Evolutionary conservation across 768 basidiomycete species (phyloP), one percentile per base, ranked within the genome.

Genomic region (Galerina marginata): DNA sequence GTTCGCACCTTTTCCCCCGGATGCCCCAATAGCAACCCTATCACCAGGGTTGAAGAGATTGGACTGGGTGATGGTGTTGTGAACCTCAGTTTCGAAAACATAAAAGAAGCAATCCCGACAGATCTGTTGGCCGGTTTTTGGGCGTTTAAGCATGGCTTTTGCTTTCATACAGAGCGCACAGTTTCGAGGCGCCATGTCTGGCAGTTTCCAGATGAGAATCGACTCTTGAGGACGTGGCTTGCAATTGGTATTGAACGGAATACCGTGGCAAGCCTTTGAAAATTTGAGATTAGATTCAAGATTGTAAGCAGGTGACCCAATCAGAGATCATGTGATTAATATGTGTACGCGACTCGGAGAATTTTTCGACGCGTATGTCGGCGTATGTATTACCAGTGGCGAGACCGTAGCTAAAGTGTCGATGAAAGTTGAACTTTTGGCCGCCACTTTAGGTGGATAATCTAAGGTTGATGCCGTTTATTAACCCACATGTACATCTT

Each of bases 11-110:
- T 99, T 99, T 46, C 97, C 97, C 46, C 97, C 97, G 54, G 95
- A 97, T 54, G 97, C 97, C 36, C 97, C 97, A 60, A 99, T 99
- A 25, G 97, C 97, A 40, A 99, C 95, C 63, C 86, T 82, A 76
- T 99, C 95, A 37, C 96, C 94, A 10, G 87, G 81, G 70, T 87
- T 88, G 81, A 99, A 99, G 3, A 99, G 80, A 56, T 80, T 79
- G 10, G 93, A 85, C 68, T 92, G 84, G 6, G 81, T 87, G 71
- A 99, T 98, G 1, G 97, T 98, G 72, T 96, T 91, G 78, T 99
- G 97, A 29, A 99, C 90, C 73, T 99, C 97, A 0, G 95, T 96
- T 80, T 99, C 97, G 68, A 99, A 99, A 42, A 98, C 95, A 65
- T 87, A 87, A 80, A 94, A 99, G 77, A 96, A 97, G 72, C 97